A percentile compares a stretch with the other conserved stretches of the same genome.
Evolutionary conservation across 73 alveolate species (phyloP).

Genomic region (Symbiodinium pilosum): DNA sequence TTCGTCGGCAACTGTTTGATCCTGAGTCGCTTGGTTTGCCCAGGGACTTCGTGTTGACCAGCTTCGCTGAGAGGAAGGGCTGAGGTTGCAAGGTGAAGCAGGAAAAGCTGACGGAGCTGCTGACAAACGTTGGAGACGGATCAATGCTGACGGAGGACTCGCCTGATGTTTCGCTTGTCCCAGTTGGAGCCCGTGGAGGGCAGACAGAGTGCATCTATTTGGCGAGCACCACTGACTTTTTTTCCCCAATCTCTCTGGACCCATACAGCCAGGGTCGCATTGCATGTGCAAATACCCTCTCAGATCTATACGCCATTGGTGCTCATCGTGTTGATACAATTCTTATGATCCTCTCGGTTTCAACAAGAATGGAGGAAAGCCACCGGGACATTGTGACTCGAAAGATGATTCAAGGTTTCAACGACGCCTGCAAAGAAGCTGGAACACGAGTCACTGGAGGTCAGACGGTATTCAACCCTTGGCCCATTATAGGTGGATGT

Average conservation of each 20-base stretch:
- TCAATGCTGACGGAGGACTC: conserved; percentile 97
- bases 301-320: conserved; percentile 99
- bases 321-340: conserved; percentile 97
- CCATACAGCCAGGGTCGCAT: conserved; percentile 99
- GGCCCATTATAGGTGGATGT: conserved; percentile 98
- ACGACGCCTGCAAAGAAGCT: conserved; percentile 98
- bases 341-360: conserved; percentile 98
- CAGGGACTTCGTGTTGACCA: conserved; percentile 96
- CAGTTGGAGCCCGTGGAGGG: conserved; percentile 89
- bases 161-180: conserved; percentile 98
- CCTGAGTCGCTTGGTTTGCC: conserved; percentile 96
- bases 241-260: conserved; percentile 98
- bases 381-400: conserved; percentile 95
- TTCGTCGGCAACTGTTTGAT: conserved; percentile 72
- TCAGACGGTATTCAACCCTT: conserved; percentile 98
- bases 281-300: conserved; percentile 99
- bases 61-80: conserved; percentile 97
- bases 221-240: conserved; percentile 96
- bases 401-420: conserved; percentile 98
- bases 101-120: conserved; percentile 52
- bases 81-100: conserved; percentile 98
- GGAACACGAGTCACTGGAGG: conserved; percentile 56
- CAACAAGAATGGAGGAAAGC: conserved; percentile 96
- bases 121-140: conserved; percentile 96
- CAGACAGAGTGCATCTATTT: conserved; percentile 75